Evolutionary conservation across 2,329 filamentous ascomycete species (phyloP).

Genomic region (Beauveria pseudobassiana): DNA sequence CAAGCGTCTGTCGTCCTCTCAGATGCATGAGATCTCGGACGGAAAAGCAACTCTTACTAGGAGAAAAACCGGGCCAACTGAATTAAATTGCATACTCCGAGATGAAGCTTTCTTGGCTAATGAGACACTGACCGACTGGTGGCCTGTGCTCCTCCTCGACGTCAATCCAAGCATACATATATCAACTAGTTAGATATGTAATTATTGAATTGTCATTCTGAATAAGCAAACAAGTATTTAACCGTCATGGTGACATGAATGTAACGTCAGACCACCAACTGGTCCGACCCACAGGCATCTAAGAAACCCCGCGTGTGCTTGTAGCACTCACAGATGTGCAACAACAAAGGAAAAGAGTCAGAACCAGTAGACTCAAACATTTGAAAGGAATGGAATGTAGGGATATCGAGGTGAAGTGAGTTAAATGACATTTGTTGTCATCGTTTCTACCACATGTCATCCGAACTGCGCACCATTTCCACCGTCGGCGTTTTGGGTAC

Average conservation of each 20-base stretch:
- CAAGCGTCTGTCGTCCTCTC: too few species aligned
- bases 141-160: too few species aligned
- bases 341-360: not conserved
- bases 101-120: too few species aligned
- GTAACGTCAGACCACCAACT: not conserved
- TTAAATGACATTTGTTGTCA: not conserved
- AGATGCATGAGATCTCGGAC: too few species aligned
- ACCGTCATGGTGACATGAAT: constrained; percentile 1
- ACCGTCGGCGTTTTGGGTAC: constrained; percentile 56
- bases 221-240: not conserved
- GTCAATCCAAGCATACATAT: too few species aligned
- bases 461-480: constrained; percentile 53
- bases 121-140: too few species aligned
- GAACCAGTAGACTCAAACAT: not conserved
- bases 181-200: not conserved
- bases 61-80: too few species aligned
- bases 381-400: not conserved
- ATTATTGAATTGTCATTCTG: not conserved
- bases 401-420: not conserved
- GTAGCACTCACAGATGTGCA: not conserved
- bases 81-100: too few species aligned
- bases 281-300: not conserved
- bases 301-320: not conserved
- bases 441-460: constrained; percentile 54
- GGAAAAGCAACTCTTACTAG: too few species aligned